Base-by-base conservation (phyloP, 2,329 filamentous ascomycete species). In the Trichoderma lentiforme region DNA sequence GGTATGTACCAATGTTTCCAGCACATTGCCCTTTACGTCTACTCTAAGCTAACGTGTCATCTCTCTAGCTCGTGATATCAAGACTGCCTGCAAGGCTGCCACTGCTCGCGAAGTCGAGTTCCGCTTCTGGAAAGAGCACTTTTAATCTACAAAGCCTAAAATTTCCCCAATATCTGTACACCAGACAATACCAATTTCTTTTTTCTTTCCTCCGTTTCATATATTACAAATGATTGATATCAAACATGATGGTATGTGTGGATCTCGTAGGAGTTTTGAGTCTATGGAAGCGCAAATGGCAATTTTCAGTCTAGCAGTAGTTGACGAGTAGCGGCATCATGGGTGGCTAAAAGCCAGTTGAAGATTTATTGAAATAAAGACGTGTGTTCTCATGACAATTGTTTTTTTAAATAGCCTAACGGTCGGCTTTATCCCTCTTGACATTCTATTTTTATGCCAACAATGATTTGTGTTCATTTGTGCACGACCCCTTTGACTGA, bases 111-210 rank as follows among this genome's bases (percentile, higher is more conserved):
- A 97, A 76, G 94, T 99, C 71, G 89, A 91, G 78, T 99, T 98
- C 85, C 93, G 93, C 77, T 99, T 99, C 86, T 99, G 96, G 96
- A 99, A 99, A 85, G 96, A 99, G 83, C 95, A 99, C 80, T 91
- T 91, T 80, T 91, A 86, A 78, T 71, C n/a, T 58, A 47, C 28
- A 53, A 70, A 36, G 32, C 28, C 32, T 11, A 32, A 58, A 47
- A 53, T 28, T 36, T 53, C 3, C 57, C 30, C 28, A 51, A 61
- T 62, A 53, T 62, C 67, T 62, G 57, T 70, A 62, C 53, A 70
- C 67, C 67, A 70, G 67, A 51, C 57, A 70, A 61, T 70, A 61
- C 39, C 56, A 62, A n/a, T 36, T 70, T 62, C 28, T 51, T 70
- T 36, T 62, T 70, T 70, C 30, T 62, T 57, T 39, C 30, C 43